Evolutionary conservation across 495 filamentous ascomycete species (phyloP), one percentile per base, ranked within the genome.

Genomic region (Penicillium maclennaniae): DNA sequence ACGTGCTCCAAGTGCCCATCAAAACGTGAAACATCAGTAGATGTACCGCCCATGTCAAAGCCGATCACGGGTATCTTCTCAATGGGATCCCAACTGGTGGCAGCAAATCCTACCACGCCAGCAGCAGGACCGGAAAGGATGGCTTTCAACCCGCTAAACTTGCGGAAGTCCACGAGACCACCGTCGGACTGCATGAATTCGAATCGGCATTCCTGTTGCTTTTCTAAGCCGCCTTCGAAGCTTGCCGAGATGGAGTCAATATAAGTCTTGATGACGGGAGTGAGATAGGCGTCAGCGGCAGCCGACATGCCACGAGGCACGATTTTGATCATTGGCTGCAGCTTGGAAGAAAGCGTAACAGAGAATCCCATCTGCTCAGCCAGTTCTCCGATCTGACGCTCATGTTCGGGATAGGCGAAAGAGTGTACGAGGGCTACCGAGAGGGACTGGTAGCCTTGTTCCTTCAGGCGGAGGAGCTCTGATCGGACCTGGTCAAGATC

Each of bases 21-120:
- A 60, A 93, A 97, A 23, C 93, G 76, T 20, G 90, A 95, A 6
- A 97, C 92, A 65, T 98, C 93, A 0, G 93, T 98, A 34, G 87
- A 92, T 6, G 93, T 98, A 25, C 93, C 93, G 31, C 85, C 85
- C 93, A 98, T 98, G 59, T 97, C 93, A 58, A 98, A 97, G 0
- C 93, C 93, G 62, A 97, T 96, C 9, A 97, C 88, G 0, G 92
- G 92, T 2, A 81, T 92, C 62, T 86, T 89, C 15, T 91, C 93
- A 43, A 86, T 76, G 2, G 87, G 78, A 63, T 97, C 93, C 69
- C 91, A 96, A 19, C 87, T 91, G 2, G 93, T 98, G 19, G 93
- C 83, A 25, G 93, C 92, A 67, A 97, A 98, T 8, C 93, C 93
- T 3, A 97, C 93, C 3, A 91, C 87, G 23, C 89, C 83, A 46